Evolutionary conservation across 768 basidiomycete species (phyloP).

Genomic region (Mycena rebaudengoi): DNA sequence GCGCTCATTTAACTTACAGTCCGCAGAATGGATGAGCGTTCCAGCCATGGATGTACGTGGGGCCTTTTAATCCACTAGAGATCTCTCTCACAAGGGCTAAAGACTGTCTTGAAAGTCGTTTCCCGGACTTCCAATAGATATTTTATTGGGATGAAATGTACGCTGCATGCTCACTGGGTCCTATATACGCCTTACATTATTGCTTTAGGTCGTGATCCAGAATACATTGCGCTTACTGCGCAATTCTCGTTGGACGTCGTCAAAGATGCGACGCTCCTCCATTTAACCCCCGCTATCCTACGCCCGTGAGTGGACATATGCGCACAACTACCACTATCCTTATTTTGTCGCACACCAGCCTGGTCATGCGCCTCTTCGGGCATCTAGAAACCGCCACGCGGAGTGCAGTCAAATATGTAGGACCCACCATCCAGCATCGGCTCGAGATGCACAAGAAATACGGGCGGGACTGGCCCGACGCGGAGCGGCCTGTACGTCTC

Average conservation of each 20-base stretch:
- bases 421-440: constrained; percentile 12
- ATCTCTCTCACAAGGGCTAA: not conserved
- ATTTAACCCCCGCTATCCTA: constrained; percentile 1
- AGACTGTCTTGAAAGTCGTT: constrained; percentile 11
- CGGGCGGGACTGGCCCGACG: constrained; percentile 16
- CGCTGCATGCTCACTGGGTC: not conserved
- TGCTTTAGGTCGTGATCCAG: constrained; percentile 19
- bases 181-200: not conserved
- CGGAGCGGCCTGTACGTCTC: constrained; percentile 11
- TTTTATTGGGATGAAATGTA: constrained; percentile 21
- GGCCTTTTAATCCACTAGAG: not conserved
- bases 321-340: no score
- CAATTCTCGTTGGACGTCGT: constrained; percentile 4
- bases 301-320: constrained; percentile 21
- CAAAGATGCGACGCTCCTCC: constrained; percentile 1
- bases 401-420: not conserved
- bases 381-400: constrained; percentile 2
- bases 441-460: constrained; percentile 25
- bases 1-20: not conserved
- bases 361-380: constrained; percentile 7
- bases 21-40: constrained; percentile 15
- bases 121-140: constrained; percentile 16
- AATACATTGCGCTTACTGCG: constrained; percentile 16
- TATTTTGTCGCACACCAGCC: not conserved
- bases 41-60: constrained; percentile 17